These are phyloP conservation scores for Paecilomyces fulvus DNA, from an alignment of 2,329 filamentous ascomycete genomes.

Conservation along the genomic window DNA sequence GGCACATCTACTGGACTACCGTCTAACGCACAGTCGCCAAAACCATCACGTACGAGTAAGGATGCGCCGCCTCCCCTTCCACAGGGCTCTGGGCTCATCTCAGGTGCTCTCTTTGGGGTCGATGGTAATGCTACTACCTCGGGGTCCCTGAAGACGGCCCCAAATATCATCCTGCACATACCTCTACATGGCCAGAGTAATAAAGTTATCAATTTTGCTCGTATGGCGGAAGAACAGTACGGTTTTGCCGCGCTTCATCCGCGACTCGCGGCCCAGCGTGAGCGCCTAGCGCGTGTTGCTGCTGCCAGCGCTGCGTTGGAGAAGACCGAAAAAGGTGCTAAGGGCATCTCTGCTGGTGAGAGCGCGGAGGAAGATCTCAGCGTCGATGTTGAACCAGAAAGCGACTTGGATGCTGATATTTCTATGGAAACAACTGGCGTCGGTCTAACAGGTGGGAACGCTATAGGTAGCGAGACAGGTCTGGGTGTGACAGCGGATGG, in stretches of 20 bases:
- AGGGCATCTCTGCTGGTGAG: slow-evolving; percentile 63
- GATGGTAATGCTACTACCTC: slow-evolving; percentile 38
- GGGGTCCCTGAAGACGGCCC: slow-evolving; percentile 41
- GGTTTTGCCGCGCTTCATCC: slow-evolving; percentile 92
- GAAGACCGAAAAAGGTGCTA: slow-evolving; percentile 58
- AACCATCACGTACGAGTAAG: slow-evolving; percentile 45
- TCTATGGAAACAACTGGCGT: slow-evolving; percentile 25
- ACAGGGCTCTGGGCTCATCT: slow-evolving; percentile 55
- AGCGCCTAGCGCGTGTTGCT: slow-evolving; percentile 78
- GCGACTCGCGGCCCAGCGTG: slow-evolving; percentile 76
- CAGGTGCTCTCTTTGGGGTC: slow-evolving; percentile 52
- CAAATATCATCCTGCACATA: slow-evolving; percentile 77
- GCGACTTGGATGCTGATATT: slow-evolving; percentile 43
- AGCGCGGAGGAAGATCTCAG: slow-evolving; percentile 73
- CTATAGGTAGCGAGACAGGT: slow-evolving; percentile 46
- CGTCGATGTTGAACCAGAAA: slow-evolving; percentile 72
- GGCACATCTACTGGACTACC: slow-evolving; percentile 40
- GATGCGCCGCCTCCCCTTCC: slow-evolving; percentile 50
- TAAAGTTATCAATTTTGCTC: slow-evolving; percentile 91
- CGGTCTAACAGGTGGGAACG: slow-evolving; percentile 41
- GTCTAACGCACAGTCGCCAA: slow-evolving; percentile 48
- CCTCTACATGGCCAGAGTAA: slow-evolving; percentile 74
- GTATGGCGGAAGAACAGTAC: slow-evolving; percentile 85
- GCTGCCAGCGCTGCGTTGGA: slow-evolving; percentile 82
- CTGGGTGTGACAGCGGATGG: slow-evolving; percentile 48